These are phyloP conservation scores for Tausonia pullulans DNA, from an alignment of 1,284 basidiomycete species.

Conservation along the genomic window DNA sequence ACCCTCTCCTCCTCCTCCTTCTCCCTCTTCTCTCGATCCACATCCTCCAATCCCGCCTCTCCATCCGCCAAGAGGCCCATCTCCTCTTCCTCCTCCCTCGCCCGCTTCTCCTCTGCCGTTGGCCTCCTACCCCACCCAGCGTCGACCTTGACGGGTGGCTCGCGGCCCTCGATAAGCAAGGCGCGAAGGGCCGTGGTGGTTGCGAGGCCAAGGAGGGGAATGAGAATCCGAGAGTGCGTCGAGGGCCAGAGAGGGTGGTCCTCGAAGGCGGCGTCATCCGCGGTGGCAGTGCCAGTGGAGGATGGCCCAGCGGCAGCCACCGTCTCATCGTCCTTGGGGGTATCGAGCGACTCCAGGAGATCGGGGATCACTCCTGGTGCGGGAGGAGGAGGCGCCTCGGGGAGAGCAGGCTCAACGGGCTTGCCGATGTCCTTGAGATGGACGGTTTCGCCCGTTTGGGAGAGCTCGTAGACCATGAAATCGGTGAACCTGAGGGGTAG, in stretches of 20 bases:
- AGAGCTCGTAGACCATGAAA: conserved; percentile 83
- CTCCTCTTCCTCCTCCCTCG: conserved; percentile 13
- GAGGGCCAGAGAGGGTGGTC: conserved; percentile 8
- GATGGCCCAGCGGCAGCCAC: background rate
- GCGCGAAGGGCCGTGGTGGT: conserved; percentile 7
- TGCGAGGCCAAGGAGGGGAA: conserved; percentile 12
- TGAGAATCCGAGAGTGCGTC: conserved; percentile 4
- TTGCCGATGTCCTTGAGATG: conserved; percentile 63
- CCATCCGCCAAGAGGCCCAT: conserved; percentile 14
- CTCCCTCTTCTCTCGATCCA: conserved; percentile 8
- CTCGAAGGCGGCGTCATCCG: background rate
- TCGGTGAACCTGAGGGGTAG: conserved; percentile 65
- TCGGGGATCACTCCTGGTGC: conserved; percentile 14
- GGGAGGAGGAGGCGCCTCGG: conserved; percentile 6
- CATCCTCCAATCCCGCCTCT: conserved; percentile 10
- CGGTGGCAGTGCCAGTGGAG: background rate
- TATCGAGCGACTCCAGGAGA: conserved; percentile 5
- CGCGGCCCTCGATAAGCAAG: conserved; percentile 8
- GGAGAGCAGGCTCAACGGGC: conserved; percentile 44
- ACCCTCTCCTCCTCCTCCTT: conserved; percentile 16
- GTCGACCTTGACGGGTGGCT: conserved; percentile 7
- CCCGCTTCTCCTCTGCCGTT: conserved; percentile 11
- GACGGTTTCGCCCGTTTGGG: conserved; percentile 61
- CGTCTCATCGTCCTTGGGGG: background rate
- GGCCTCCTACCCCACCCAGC: conserved; percentile 2